Conservation (phyloP, 495 filamentous ascomycete genomes). For the Penicillium lagena region DNA sequence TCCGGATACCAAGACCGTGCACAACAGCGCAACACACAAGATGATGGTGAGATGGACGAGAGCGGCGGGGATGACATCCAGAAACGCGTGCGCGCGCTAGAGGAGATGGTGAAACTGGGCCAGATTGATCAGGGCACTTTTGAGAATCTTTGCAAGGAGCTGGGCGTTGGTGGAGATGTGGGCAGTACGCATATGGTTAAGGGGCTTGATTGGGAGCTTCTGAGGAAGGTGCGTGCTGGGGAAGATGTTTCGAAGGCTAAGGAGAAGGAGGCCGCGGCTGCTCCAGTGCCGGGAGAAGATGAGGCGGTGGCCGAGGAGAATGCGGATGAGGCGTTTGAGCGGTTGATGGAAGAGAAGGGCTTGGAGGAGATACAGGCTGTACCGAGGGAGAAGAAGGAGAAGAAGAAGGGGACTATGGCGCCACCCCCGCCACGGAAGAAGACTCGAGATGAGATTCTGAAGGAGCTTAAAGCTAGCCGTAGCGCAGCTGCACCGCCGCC, state of each 20-base stretch:
- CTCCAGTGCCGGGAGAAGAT: constrained; percentile 3
- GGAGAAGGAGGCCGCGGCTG: constrained; percentile 10
- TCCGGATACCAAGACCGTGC: constrained; percentile 85
- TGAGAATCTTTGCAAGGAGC: constrained; percentile 62
- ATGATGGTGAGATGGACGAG: constrained; percentile 15
- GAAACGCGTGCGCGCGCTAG: constrained; percentile 67
- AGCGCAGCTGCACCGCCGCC: constrained; percentile 48
- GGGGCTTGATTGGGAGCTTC: constrained; percentile 77
- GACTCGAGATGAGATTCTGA: constrained; percentile 76
- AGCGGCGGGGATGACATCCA: constrained; percentile 43
- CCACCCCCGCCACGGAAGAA: constrained; percentile 59
- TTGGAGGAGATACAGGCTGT: constrained; percentile 42
- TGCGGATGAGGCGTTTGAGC: constrained; percentile 74
- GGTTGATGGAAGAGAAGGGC: constrained; percentile 56
- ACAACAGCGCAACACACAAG: constrained; percentile 24
- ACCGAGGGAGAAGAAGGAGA: constrained; percentile 47
- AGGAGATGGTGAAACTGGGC: constrained; percentile 74
- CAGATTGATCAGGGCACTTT: constrained; percentile 74
- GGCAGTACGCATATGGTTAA: constrained; percentile 80
- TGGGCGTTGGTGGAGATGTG: constrained; percentile 73
- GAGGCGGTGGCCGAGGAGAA: constrained; percentile 25
- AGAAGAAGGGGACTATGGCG: constrained; percentile 74
- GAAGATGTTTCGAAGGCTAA: constrained; percentile 52
- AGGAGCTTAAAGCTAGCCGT: constrained; percentile 71
- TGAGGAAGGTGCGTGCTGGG: constrained; percentile 65